A percentile compares a stretch with the other conserved stretches of the same genome.
Conservation (phyloP, 2,329 filamentous ascomycete species). For the Xylariaceae sp. region DNA sequence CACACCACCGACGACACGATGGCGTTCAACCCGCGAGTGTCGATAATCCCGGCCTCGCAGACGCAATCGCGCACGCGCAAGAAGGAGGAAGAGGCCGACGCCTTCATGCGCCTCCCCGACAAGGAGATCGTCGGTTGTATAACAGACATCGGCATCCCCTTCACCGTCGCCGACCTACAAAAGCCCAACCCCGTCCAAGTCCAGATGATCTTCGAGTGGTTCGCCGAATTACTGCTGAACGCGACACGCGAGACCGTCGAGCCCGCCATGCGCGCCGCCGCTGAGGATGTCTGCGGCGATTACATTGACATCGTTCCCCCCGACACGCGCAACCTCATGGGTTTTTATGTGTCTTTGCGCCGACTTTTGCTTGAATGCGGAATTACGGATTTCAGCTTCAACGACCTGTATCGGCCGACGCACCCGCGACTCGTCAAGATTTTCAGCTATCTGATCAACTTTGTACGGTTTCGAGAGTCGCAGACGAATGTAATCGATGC, state of each 20-base stretch:
- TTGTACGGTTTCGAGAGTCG: constrained; percentile 92
- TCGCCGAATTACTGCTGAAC: constrained; percentile 90
- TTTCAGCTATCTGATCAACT: constrained; percentile 98
- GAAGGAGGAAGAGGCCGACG: constrained; percentile 56
- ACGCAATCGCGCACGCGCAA: constrained; percentile 51
- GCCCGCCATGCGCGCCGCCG: constrained; percentile 89
- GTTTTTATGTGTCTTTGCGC: constrained; percentile 83
- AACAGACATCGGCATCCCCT: constrained; percentile 90
- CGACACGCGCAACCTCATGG: constrained; percentile 92
- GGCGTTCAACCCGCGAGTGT: constrained; percentile 59
- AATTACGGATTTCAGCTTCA: constrained; percentile 89
- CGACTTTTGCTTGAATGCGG: constrained; percentile 81
- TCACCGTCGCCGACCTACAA: constrained; percentile 79
- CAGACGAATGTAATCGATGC: constrained; percentile 87
- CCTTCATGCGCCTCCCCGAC: constrained; percentile 58
- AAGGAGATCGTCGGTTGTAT: constrained; percentile 94
- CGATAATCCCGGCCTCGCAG: constrained; percentile 53
- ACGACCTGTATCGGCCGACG: constrained; percentile 85
- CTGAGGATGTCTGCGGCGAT: constrained; percentile 80
- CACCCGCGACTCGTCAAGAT: constrained; percentile 89
- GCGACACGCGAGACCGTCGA: constrained; percentile 89
- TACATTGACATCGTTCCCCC: constrained; percentile 79
- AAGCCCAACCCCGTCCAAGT: constrained; percentile 94
- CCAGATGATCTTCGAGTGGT: constrained; percentile 97
- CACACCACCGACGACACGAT: constrained; percentile 32